Conservation (phyloP, 768 basidiomycete species). For the Holtermanniella nyarrowii region DNA sequence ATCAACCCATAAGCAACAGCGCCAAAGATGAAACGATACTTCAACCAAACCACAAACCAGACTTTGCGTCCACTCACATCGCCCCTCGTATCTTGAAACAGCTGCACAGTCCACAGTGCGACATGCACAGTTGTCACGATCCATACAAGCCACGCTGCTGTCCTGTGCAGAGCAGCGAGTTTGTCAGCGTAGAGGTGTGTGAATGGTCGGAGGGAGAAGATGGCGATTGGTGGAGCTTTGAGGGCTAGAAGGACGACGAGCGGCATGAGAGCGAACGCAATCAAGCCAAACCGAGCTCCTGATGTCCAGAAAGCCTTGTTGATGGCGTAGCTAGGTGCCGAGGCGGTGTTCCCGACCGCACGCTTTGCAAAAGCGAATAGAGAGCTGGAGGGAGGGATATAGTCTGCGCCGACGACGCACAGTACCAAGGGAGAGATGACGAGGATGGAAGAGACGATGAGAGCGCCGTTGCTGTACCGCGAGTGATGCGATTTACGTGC, state of each 20-base stretch:
- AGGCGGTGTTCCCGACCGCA: slow-evolving; percentile 41
- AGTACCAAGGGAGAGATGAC: slow-evolving; percentile 45
- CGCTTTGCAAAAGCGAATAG: slow-evolving; percentile 44
- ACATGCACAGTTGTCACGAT: slow-evolving; percentile 54
- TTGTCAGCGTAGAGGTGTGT: slow-evolving; percentile 66
- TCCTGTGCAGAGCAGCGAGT: slow-evolving; percentile 59
- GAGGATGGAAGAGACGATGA: slow-evolving; percentile 49
- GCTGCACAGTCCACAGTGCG: slow-evolving; percentile 58
- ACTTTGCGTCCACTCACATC: slow-evolving; percentile 42
- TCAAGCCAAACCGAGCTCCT: slow-evolving; percentile 56
- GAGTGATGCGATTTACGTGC: slow-evolving; percentile 15
- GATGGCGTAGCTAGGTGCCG: slow-evolving; percentile 53
- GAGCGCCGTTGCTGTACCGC: slow-evolving; percentile 56
- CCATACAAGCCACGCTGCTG: slow-evolving; percentile 63
- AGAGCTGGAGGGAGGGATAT: slow-evolving; percentile 49
- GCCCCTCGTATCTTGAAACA: slow-evolving; percentile 48
- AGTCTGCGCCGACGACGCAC: slow-evolving; percentile 57
- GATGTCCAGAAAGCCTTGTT: slow-evolving; percentile 62
- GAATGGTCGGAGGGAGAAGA: slow-evolving; percentile 55
- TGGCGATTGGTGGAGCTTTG: slow-evolving; percentile 56
- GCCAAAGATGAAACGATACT: slow-evolving; percentile 55
- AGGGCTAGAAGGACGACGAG: slow-evolving; percentile 61
- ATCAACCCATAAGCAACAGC: slow-evolving; percentile 44
- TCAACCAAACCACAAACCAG: slow-evolving; percentile 50
- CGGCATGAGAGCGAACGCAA: slow-evolving; percentile 63